Conservation (phyloP, 2,329 filamentous ascomycete genomes). For the Apiospora saccharicola region DNA sequence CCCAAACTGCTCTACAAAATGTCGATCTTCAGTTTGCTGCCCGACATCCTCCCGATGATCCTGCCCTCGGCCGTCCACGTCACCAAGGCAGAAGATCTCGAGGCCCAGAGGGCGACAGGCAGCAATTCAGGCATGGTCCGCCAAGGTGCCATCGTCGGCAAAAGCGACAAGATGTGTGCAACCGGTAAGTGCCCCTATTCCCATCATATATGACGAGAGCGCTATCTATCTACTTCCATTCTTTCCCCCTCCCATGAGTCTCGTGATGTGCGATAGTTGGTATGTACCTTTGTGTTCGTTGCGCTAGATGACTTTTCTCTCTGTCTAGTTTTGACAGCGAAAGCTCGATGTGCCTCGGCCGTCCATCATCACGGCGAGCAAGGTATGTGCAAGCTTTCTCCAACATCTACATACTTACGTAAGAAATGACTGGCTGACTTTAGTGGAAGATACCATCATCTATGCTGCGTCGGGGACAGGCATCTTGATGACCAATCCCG, state of each 20-base stretch:
- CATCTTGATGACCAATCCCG: constrained; percentile 64
- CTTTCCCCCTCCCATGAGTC: neutral
- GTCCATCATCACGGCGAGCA: constrained; percentile 76
- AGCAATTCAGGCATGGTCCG: constrained; percentile 44
- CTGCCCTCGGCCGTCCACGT: constrained; percentile 65
- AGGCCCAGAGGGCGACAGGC: constrained; percentile 44
- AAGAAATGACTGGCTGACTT: constrained; percentile 28
- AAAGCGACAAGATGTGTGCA: constrained; percentile 71
- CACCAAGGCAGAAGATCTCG: constrained; percentile 55
- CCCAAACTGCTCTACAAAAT: constrained; percentile 37
- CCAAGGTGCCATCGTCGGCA: constrained; percentile 66
- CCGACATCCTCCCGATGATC: constrained; percentile 67
- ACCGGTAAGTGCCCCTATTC: constrained; percentile 56
- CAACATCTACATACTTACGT: too few species aligned
- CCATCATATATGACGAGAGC: neutral
- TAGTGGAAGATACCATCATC: constrained; percentile 67
- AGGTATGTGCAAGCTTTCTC: constrained; percentile 60
- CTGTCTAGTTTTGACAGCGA: constrained; percentile 64
- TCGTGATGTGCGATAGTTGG: neutral
- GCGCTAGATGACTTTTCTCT: constrained; percentile 10
- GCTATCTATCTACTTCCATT: neutral
- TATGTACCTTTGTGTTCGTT: neutral
- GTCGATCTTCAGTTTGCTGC: constrained; percentile 63
- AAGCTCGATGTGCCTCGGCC: constrained; percentile 66
- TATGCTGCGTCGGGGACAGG: constrained; percentile 70